phyloP scores from a whole-genome alignment of 2,329 filamentous ascomycete genomes.

The Penicillium sp. region DNA sequence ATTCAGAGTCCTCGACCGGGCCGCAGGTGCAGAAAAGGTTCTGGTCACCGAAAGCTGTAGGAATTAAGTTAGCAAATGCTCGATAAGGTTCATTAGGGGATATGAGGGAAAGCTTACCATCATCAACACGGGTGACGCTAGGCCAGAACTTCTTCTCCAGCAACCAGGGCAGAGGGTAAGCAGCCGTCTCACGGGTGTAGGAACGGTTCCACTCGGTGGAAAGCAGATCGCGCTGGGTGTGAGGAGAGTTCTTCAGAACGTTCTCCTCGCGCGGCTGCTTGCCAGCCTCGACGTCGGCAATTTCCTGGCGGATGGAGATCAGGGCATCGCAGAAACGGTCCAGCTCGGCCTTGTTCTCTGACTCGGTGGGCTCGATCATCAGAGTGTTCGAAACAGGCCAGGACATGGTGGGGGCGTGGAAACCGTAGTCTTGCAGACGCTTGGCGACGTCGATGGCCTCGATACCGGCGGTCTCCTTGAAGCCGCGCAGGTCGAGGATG shows the following conservation, averaged over 20 bases:
- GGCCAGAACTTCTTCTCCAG: conserved; percentile 99
- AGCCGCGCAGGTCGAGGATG: conserved; percentile 85
- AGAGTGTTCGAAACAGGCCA: conserved; percentile 94
- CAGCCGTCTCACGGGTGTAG: conserved; percentile 80
- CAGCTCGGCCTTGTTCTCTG: conserved; percentile 87
- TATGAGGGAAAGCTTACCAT: conserved; percentile 65
- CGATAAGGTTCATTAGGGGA: not conserved
- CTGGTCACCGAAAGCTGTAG: conserved; percentile 80
- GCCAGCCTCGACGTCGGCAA: conserved; percentile 80
- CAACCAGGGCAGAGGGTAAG: conserved; percentile 81
- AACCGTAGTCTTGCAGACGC: conserved; percentile 94
- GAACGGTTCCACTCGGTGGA: conserved; percentile 77
- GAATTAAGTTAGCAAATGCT: conserved; percentile 28
- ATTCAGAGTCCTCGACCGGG: conserved; percentile 68
- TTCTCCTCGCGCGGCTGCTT: conserved; percentile 75
- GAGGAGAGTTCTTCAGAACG: conserved; percentile 86
- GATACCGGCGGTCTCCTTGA: conserved; percentile 79
- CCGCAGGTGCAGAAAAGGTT: conserved; percentile 96
- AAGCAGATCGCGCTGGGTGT: conserved; percentile 81
- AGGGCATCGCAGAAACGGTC: conserved; percentile 92
- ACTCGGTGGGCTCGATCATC: conserved; percentile 98
- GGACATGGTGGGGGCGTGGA: conserved; percentile 96
- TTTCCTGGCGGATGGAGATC: conserved; percentile 84
- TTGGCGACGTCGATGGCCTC: conserved; percentile 96
- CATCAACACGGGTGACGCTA: conserved; percentile 80